Evolutionary conservation across 371 early-diverging fungal species (phyloP).

Genomic region (Batkoa obscura): DNA sequence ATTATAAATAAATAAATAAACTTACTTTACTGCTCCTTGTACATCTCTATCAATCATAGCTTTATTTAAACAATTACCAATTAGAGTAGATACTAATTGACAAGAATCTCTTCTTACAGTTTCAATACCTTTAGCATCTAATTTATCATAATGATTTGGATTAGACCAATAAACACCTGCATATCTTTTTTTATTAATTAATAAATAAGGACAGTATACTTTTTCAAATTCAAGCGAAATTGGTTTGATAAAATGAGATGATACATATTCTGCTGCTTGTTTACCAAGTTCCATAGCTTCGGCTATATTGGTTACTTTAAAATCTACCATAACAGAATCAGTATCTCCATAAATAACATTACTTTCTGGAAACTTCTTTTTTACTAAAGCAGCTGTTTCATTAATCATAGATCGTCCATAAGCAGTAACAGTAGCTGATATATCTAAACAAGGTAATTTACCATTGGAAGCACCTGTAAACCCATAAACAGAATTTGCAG

Average conservation of each 20-base stretch:
- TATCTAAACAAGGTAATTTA: constrained; percentile 93
- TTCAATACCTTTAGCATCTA: constrained; percentile 99
- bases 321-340: constrained; percentile 99
- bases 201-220: constrained; percentile 93
- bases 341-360: constrained; percentile 99
- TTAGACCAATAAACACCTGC: constrained; percentile 98
- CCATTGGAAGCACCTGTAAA: constrained; percentile 98
- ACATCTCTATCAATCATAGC: constrained; percentile 87
- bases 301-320: constrained; percentile 58
- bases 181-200: constrained; percentile 99
- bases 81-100: constrained; percentile 80
- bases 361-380: constrained; percentile 55
- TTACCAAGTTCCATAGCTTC: constrained; percentile 80
- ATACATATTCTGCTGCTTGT: constrained; percentile 78
- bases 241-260: constrained; percentile 76
- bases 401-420: constrained; percentile 99
- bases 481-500: constrained; percentile 99
- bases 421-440: constrained; percentile 96
- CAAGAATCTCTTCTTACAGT: constrained; percentile 99
- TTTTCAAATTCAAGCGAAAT: constrained; percentile 99
- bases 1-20: too few relatives aligned
- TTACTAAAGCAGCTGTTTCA: constrained; percentile 74
- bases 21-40: constrained; percentile 67
- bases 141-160: constrained; percentile 77
- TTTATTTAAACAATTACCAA: constrained; percentile 85